A percentile compares a stretch with the other conserved stretches of the same genome.
Conservation (phyloP, 2,329 filamentous ascomycete genomes). For the Venturia asperata region DNA sequence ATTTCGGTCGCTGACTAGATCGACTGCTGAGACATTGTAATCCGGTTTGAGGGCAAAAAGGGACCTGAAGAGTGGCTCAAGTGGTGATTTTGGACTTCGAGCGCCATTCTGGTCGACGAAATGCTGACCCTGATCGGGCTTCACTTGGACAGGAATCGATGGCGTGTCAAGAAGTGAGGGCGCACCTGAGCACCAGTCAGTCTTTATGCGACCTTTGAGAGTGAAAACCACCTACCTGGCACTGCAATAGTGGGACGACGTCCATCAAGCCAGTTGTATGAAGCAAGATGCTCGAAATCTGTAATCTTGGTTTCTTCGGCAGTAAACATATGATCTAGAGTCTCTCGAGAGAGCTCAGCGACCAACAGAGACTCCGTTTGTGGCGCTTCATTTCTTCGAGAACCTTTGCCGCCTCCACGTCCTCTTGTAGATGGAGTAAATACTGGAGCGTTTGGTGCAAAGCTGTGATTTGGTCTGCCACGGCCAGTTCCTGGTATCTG, state of each 20-base stretch:
- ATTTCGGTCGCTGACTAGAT: constrained; percentile 43
- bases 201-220: background rate
- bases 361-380: background rate
- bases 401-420: background rate
- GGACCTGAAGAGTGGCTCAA: constrained; percentile 44
- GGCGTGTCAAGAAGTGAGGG: constrained; percentile 36
- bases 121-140: constrained; percentile 36
- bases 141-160: constrained; percentile 24
- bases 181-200: background rate
- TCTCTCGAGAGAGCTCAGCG: background rate
- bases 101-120: constrained; percentile 43
- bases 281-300: constrained; percentile 17
- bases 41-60: constrained; percentile 35
- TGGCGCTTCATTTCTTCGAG: background rate
- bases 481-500: background rate
- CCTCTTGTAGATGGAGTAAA: background rate
- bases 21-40: constrained; percentile 34
- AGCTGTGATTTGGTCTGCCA: background rate
- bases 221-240: constrained; percentile 33
- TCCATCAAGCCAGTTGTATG: constrained; percentile 19
- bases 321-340: background rate
- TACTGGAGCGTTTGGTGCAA: background rate
- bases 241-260: constrained; percentile 31
- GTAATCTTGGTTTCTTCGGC: constrained; percentile 14
- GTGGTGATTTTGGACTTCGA: constrained; percentile 37